Percentiles rank a stretch among this genome's conserved stretches.
Evolutionary conservation across 177 flowering plant genomes (phyloP).

Genomic region (Tripterygium wilfordii): DNA sequence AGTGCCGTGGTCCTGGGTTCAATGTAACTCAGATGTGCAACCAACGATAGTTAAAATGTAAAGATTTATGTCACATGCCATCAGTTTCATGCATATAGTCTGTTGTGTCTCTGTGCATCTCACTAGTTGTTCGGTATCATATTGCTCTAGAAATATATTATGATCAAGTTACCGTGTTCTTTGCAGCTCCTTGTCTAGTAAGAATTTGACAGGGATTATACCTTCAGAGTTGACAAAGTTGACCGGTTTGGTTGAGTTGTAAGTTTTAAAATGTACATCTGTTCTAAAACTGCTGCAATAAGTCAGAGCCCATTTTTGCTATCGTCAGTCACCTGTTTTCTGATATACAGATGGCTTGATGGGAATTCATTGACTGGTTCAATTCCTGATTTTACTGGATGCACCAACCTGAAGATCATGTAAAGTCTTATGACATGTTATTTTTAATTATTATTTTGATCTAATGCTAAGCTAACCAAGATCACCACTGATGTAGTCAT

Average conservation of each 20-base stretch:
- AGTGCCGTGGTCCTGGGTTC: slow-evolving; percentile 85
- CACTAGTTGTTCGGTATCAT: not conserved
- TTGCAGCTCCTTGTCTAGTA: slow-evolving; percentile 61
- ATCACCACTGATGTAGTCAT: slow-evolving; percentile 45
- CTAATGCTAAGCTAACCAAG: slow-evolving; percentile 6
- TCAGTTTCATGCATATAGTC: not conserved
- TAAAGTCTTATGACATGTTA: slow-evolving; percentile 19
- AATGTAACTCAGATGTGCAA: slow-evolving; percentile 69
- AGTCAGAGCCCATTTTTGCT: too few species aligned
- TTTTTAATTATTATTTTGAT: slow-evolving; percentile 2
- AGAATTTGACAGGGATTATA: slow-evolving; percentile 79
- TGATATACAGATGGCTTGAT: slow-evolving; percentile 75
- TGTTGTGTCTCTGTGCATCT: not conserved
- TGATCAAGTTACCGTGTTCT: slow-evolving; percentile 5
- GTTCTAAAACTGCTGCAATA: too few species aligned
- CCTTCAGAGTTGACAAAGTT: slow-evolving; percentile 66
- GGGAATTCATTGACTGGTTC: slow-evolving; percentile 75
- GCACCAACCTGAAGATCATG: slow-evolving; percentile 63
- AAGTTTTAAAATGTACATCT: slow-evolving; percentile 37
- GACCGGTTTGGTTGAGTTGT: slow-evolving; percentile 77
- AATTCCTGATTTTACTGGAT: slow-evolving; percentile 83
- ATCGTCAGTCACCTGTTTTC: too few species aligned
- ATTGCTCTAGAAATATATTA: not conserved
- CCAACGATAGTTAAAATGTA: slow-evolving; percentile 76
- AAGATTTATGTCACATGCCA: slow-evolving; percentile 7